These are phyloP conservation scores for Trichomonas gallinae DNA, from an alignment of 208 protist species.

Conservation along the genomic window DNA sequence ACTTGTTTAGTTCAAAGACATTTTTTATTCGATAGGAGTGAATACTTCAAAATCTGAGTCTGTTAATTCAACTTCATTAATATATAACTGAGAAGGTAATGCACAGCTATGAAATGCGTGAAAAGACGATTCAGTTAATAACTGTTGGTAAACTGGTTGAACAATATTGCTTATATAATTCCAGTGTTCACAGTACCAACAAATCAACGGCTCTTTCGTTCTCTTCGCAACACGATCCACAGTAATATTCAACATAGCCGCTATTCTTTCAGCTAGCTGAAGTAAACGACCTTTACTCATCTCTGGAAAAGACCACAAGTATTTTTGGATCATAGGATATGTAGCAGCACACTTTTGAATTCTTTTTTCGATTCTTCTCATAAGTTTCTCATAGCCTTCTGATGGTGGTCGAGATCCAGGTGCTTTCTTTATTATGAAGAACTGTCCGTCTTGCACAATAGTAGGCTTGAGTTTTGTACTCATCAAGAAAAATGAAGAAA, in stretches of 20 bases:
- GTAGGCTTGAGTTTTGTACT: background rate
- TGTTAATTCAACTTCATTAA: too few relatives aligned
- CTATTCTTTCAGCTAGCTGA: background rate
- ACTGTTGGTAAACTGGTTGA: too few relatives aligned
- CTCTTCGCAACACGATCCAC: background rate
- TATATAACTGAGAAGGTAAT: too few relatives aligned
- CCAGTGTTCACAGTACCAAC: background rate
- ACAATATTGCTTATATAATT: too few relatives aligned
- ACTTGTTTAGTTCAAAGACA: too few relatives aligned
- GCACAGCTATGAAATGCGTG: too few relatives aligned
- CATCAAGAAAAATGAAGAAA: background rate
- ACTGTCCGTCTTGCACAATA: background rate
- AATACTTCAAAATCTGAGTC: too few relatives aligned
- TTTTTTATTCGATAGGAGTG: too few relatives aligned
- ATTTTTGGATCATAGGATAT: background rate
- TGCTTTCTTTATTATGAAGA: background rate
- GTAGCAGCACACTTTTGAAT: background rate
- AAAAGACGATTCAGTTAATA: too few relatives aligned
- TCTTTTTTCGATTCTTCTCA: background rate
- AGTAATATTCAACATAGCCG: background rate
- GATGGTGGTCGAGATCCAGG: background rate
- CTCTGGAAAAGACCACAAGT: background rate
- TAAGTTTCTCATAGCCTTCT: background rate
- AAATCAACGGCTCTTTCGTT: background rate
- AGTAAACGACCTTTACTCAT: background rate